Conservation (phyloP, 148 eudicot species). For the Rhododendron simsii region DNA sequence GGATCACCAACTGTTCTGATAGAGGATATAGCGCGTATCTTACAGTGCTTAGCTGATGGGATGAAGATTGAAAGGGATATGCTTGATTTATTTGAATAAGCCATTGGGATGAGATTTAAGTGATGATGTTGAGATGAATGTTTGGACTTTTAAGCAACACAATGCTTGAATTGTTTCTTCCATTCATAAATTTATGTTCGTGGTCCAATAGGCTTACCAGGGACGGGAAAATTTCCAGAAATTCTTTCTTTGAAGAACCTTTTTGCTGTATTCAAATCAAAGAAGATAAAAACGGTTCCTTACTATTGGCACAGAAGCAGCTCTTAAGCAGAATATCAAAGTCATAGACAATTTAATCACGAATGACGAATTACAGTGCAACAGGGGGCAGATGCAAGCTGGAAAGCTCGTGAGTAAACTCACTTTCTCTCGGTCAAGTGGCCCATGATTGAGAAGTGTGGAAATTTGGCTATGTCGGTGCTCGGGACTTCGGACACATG, state of each 20-base stretch:
- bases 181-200: background rate
- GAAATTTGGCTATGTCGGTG: no score
- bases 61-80: constrained; percentile 18
- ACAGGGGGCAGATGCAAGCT: constrained; percentile 20
- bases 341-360: constrained; percentile 13
- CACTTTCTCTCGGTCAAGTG: no score
- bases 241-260: background rate
- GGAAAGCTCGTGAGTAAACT: no score
- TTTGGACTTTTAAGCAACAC: background rate
- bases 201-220: background rate
- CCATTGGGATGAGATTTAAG: background rate
- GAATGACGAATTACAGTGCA: background rate
- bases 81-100: background rate
- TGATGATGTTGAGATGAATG: background rate
- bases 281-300: constrained; percentile 12
- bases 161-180: background rate
- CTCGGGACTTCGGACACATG: no score
- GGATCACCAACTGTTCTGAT: constrained; percentile 46
- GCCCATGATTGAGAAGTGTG: no score
- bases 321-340: constrained; percentile 18
- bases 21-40: constrained; percentile 33
- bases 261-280: background rate
- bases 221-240: background rate
- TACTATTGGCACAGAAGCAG: constrained; percentile 17
- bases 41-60: constrained; percentile 29